Evolutionary conservation across 768 basidiomycete species (phyloP).

Genomic region (Boletus reticulatus): DNA sequence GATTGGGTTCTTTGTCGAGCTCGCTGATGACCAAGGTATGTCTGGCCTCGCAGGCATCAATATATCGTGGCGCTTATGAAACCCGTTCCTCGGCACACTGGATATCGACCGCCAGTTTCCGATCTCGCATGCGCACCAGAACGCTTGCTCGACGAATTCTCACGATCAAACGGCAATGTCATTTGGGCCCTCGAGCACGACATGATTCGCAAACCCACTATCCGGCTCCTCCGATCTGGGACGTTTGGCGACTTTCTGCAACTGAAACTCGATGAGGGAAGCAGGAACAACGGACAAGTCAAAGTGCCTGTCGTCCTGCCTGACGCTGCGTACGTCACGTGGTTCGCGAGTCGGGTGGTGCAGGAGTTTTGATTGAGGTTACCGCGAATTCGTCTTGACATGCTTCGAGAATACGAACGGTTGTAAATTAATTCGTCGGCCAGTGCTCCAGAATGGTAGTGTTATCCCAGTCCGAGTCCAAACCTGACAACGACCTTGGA

Average conservation of each 20-base stretch:
- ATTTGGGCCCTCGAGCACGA: neutral
- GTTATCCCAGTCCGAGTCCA: too few relatives aligned
- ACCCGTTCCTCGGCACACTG: neutral
- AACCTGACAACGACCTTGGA: too few relatives aligned
- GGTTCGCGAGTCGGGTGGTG: conserved; percentile 15
- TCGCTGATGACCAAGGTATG: conserved; percentile 7
- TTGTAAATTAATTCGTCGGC: too few relatives aligned
- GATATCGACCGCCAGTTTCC: neutral
- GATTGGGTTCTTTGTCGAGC: conserved; percentile 17
- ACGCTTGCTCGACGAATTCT: conserved; percentile 11
- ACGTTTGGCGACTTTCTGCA: conserved; percentile 24
- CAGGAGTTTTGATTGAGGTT: conserved; percentile 7
- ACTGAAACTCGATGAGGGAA: conserved; percentile 13
- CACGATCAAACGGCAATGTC: neutral
- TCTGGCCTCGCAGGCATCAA: neutral
- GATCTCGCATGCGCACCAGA: neutral
- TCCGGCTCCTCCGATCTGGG: conserved; percentile 19
- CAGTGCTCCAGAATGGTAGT: too few relatives aligned
- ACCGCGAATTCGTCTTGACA: neutral
- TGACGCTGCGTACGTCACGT: conserved; percentile 4
- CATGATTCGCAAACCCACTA: conserved; percentile 12
- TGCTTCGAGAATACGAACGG: too few relatives aligned
- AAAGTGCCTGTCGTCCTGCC: conserved; percentile 23
- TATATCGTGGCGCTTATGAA: neutral
- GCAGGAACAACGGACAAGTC: conserved; percentile 7